phyloP scores from a whole-genome alignment of 2,329 filamentous ascomycete genomes.

The Fusarium gaditjirri region DNA sequence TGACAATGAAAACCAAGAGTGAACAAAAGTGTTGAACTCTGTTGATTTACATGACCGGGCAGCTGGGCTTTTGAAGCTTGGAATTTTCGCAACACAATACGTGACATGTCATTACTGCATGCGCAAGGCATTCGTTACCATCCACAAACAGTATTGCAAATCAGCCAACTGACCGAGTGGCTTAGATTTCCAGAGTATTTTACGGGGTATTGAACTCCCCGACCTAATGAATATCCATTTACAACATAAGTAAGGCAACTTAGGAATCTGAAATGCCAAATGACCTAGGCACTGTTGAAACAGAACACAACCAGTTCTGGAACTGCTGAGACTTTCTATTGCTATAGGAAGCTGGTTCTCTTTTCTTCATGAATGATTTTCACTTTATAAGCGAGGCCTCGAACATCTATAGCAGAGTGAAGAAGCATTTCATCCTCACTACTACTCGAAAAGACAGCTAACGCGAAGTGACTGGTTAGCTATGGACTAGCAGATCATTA shows the following conservation, averaged over 20 bases:
- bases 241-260: not conserved
- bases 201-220: too few species aligned
- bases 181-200: too few species aligned
- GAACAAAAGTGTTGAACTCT: not conserved
- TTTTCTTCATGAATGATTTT: not conserved
- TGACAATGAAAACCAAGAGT: not conserved
- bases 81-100: slow-evolving; percentile 8
- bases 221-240: not conserved
- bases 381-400: not conserved
- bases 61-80: not conserved
- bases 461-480: not conserved
- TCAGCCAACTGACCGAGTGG: not conserved
- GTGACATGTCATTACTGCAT: not conserved
- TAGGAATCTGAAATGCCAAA: not conserved
- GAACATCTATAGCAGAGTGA: not conserved
- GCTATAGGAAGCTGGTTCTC: not conserved
- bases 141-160: not conserved
- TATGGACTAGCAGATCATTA: not conserved
- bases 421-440: not conserved
- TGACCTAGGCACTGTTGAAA: not conserved
- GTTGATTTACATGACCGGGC: not conserved
- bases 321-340: not conserved
- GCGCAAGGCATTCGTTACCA: not conserved
- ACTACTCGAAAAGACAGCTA: not conserved
- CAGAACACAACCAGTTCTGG: not conserved